Conservation (phyloP, 2,329 filamentous ascomycete species). For the Phaeosphaeria sp. region DNA sequence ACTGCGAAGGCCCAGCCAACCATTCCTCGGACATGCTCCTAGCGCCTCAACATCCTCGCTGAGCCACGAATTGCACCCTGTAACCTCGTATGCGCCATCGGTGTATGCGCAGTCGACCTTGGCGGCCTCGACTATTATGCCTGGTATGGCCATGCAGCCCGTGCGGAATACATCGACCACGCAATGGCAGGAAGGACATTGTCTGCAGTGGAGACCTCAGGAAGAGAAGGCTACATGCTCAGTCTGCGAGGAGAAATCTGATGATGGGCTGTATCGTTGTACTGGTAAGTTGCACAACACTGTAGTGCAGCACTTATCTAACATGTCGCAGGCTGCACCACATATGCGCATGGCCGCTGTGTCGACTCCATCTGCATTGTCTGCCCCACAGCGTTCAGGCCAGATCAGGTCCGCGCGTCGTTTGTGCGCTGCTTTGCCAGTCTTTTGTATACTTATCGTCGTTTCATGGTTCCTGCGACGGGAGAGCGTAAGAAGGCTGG, state of each 20-base stretch:
- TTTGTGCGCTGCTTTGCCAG: slow-evolving; percentile 74
- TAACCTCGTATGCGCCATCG: slow-evolving; percentile 73
- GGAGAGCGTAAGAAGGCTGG: slow-evolving; percentile 69
- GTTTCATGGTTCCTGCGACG: slow-evolving; percentile 64
- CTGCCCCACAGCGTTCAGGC: slow-evolving; percentile 70
- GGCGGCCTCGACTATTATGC: slow-evolving; percentile 86
- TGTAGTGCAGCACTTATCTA: slow-evolving; percentile 17
- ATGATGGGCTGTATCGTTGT: slow-evolving; percentile 78
- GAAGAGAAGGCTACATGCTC: slow-evolving; percentile 70
- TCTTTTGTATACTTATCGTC: slow-evolving; percentile 72
- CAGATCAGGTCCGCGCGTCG: slow-evolving; percentile 70
- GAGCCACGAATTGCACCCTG: slow-evolving; percentile 57
- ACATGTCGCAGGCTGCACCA: slow-evolving; percentile 59
- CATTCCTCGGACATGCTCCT: slow-evolving; percentile 72
- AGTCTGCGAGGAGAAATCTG: slow-evolving; percentile 76
- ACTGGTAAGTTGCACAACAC: slow-evolving; percentile 51
- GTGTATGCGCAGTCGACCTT: slow-evolving; percentile 86
- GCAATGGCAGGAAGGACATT: slow-evolving; percentile 86
- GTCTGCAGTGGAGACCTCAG: slow-evolving; percentile 69
- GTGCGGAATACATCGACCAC: slow-evolving; percentile 79
- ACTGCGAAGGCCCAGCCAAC: slow-evolving; percentile 67
- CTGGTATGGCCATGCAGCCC: slow-evolving; percentile 79
- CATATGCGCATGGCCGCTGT: slow-evolving; percentile 65
- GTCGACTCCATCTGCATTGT: slow-evolving; percentile 66
- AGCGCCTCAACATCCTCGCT: slow-evolving; percentile 71